Conservation (phyloP, 2,329 filamentous ascomycete genomes). For the Trichoderma gracile region DNA sequence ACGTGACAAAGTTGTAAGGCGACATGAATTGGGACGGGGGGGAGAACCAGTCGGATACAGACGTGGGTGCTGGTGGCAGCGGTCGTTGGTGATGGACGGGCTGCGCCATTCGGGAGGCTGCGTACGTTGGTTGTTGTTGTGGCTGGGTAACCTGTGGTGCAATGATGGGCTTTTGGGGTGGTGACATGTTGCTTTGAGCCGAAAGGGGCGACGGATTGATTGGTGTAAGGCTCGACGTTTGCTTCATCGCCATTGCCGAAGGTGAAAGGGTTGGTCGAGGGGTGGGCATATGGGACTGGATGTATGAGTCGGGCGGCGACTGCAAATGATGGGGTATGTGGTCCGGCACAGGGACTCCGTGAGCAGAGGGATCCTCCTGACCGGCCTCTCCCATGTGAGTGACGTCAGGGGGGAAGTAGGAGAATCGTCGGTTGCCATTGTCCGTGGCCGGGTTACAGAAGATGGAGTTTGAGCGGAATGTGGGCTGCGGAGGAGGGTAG, state of each 20-base stretch:
- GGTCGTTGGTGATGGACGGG: slow-evolving; percentile 44
- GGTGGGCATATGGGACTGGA: slow-evolving; percentile 35
- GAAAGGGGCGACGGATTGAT: slow-evolving; percentile 34
- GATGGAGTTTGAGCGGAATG: slow-evolving; percentile 67
- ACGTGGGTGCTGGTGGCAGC: slow-evolving; percentile 44
- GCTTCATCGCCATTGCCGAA: slow-evolving; percentile 39
- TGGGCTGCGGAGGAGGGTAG: slow-evolving; percentile 49
- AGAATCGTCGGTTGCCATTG: slow-evolving; percentile 58
- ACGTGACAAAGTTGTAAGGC: slow-evolving; percentile 51
- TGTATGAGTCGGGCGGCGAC: slow-evolving; percentile 49
- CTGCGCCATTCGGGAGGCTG: slow-evolving; percentile 44
- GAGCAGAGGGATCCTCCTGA: slow-evolving; percentile 41
- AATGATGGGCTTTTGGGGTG: slow-evolving; percentile 34
- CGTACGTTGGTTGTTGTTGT: slow-evolving; percentile 36
- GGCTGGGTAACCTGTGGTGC: slow-evolving; percentile 23
- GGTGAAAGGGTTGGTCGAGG: slow-evolving; percentile 43
- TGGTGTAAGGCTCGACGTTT: slow-evolving; percentile 34
- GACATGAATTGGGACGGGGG: slow-evolving; percentile 55
- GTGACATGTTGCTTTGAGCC: slow-evolving; percentile 38
- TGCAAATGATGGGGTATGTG: slow-evolving; percentile 42
- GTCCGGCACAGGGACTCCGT: slow-evolving; percentile 36
- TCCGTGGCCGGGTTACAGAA: slow-evolving; percentile 61
- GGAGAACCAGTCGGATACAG: slow-evolving; percentile 55
- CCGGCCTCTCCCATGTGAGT: slow-evolving; percentile 38
- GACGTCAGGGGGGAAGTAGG: slow-evolving; percentile 63